phyloP scores from a whole-genome alignment of 768 basidiomycete genomes.

The Boletus tylopilopsis region DNA sequence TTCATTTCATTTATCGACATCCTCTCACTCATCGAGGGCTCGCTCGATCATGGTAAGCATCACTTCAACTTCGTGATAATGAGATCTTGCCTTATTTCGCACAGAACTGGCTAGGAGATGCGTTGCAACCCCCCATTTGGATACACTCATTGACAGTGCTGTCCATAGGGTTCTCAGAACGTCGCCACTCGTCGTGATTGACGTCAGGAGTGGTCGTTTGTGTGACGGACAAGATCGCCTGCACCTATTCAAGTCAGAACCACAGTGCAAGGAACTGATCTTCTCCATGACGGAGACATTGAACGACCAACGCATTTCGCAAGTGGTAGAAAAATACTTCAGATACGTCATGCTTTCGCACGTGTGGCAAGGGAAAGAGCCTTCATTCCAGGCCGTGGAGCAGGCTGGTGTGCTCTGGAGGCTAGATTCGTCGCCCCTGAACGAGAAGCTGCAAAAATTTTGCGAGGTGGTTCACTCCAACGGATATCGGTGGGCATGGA shows the following conservation, averaged over 20 bases:
- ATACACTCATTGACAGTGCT: neutral
- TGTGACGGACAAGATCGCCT: neutral
- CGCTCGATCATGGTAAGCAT: neutral
- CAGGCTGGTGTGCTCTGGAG: constrained; percentile 1
- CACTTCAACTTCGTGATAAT: too few species aligned
- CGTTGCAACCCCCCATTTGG: neutral
- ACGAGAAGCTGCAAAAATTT: constrained; percentile 8
- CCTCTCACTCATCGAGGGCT: neutral
- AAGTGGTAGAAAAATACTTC: constrained; percentile 2
- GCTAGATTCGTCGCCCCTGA: neutral
- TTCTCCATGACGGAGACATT: constrained; percentile 5
- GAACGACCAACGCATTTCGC: constrained; percentile 1
- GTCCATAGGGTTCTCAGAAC: neutral
- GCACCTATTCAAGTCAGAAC: constrained; percentile 1
- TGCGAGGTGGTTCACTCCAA: constrained; percentile 2
- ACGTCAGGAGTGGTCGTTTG: neutral
- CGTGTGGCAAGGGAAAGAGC: constrained; percentile 11
- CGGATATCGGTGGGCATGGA: constrained; percentile 16
- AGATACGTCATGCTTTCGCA: constrained; percentile 13
- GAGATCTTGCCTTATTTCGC: neutral
- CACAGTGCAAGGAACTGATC: neutral
- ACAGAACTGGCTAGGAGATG: neutral
- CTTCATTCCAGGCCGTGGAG: constrained; percentile 5
- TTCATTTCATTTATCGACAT: neutral
- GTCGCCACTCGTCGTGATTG: neutral